phyloP scores from a whole-genome alignment of 495 filamentous ascomycete species.

The Penicillium flavigenum region DNA sequence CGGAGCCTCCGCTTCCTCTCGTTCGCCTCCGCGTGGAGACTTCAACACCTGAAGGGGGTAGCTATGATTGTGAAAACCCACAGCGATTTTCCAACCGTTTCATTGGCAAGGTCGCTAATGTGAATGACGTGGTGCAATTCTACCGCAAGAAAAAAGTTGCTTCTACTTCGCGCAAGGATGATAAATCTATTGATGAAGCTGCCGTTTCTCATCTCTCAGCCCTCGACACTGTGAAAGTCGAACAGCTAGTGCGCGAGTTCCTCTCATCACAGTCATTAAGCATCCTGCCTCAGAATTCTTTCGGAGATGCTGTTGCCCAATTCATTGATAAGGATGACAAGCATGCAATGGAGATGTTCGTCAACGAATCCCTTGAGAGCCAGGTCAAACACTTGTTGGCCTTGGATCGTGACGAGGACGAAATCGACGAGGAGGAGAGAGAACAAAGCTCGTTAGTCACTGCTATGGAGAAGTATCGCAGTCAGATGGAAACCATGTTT shows the following conservation, averaged over 20 bases:
- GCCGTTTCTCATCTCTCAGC: conserved; percentile 57
- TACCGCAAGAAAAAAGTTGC: conserved; percentile 73
- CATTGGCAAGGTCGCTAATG: conserved; percentile 83
- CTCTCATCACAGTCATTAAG: conserved; percentile 80
- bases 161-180: conserved; percentile 38
- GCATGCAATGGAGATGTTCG: conserved; percentile 85
- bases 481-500: conserved; percentile 70
- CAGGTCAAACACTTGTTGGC: conserved; percentile 73
- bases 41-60: conserved; percentile 79
- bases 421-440: conserved; percentile 61
- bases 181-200: conserved; percentile 54
- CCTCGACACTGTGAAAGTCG: conserved; percentile 79
- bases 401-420: conserved; percentile 64
- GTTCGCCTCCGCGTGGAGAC: conserved; percentile 90
- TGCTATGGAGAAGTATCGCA: conserved; percentile 69
- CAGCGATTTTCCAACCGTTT: conserved; percentile 97
- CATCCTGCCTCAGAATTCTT: conserved; percentile 85
- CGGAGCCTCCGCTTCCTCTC: conserved; percentile 68
- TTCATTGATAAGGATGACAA: conserved; percentile 97
- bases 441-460: conserved; percentile 57
- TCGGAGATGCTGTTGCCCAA: conserved; percentile 89
- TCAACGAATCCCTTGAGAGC: conserved; percentile 71
- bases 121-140: conserved; percentile 90
- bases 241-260: conserved; percentile 81
- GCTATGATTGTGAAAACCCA: conserved; percentile 91